These are phyloP conservation scores for Oleoguttula mirabilis DNA, from an alignment of 495 filamentous ascomycete genomes.

Conservation along the genomic window DNA sequence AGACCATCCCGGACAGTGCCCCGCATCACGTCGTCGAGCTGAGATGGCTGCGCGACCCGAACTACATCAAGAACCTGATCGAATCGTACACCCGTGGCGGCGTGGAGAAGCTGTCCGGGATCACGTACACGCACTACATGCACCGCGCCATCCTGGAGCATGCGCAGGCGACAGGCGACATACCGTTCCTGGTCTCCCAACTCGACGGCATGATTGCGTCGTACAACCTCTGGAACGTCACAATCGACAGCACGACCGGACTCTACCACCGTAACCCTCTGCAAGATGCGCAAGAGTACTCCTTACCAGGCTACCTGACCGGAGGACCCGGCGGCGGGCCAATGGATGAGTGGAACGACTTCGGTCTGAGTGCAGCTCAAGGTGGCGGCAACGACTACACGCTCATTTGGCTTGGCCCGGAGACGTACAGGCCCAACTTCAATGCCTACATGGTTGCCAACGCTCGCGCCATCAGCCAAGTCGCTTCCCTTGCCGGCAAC, in stretches of 20 bases:
- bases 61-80: conserved; percentile 34
- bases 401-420: conserved; percentile 30
- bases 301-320: conserved; percentile 33
- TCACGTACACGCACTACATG: conserved; percentile 36
- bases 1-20: conserved; percentile 34
- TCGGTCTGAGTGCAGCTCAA: conserved; percentile 12
- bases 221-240: conserved; percentile 34
- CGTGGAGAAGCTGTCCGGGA: conserved; percentile 28
- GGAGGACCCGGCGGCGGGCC: conserved; percentile 23
- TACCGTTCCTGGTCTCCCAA: conserved; percentile 28
- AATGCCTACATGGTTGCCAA: conserved; percentile 40
- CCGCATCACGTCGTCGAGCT: conserved; percentile 37
- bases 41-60: conserved; percentile 34
- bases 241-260: conserved; percentile 25
- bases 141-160: conserved; percentile 31
- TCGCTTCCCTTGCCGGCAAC: conserved; percentile 28
- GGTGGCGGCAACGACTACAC: conserved; percentile 23
- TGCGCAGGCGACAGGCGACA: conserved; percentile 33
- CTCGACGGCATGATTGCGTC: conserved; percentile 32
- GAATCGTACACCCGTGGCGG: conserved; percentile 34
- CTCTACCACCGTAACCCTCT: conserved; percentile 35
- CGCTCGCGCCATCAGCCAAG: conserved; percentile 31
- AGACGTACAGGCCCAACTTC: conserved; percentile 34
- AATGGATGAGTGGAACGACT: conserved; percentile 21
- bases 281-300: conserved; percentile 36